Percentiles rank a stretch among this genome's conserved stretches.
These are phyloP conservation scores for Pseudopyricularia javanii DNA, from an alignment of 2,329 filamentous ascomycete genomes.

Conservation along the genomic window DNA sequence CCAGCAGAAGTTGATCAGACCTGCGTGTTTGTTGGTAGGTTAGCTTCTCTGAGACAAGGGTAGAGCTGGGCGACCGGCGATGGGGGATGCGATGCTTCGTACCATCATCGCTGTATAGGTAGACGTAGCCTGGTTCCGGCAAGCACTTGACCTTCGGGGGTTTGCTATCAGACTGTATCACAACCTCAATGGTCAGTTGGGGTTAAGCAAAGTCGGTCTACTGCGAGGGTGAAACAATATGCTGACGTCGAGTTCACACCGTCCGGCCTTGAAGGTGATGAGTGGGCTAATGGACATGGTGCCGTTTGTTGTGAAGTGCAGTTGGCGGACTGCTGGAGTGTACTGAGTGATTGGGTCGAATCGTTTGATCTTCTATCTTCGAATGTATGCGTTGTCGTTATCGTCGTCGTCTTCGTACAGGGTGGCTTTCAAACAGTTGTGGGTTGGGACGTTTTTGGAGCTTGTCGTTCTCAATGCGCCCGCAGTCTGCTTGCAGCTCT, in stretches of 20 bases:
- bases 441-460: too few relatives aligned
- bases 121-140: constrained; percentile 72
- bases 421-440: too few relatives aligned
- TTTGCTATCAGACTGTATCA: constrained; percentile 33
- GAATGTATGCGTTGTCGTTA: too few relatives aligned
- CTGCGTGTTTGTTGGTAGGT: constrained; percentile 26
- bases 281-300: constrained; percentile 73
- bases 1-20: constrained; percentile 96
- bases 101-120: constrained; percentile 86
- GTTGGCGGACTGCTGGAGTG: not conserved
- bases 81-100: constrained; percentile 3
- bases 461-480: not conserved
- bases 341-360: not conserved
- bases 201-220: not conserved
- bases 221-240: not conserved
- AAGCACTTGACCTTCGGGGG: constrained; percentile 63
- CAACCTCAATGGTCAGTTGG: constrained; percentile 6
- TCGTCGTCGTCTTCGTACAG: too few relatives aligned
- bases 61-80: not conserved
- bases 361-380: too few relatives aligned
- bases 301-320: not conserved
- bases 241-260: constrained; percentile 73
- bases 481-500: not conserved
- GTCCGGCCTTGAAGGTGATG: constrained; percentile 93
- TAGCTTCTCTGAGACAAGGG: not conserved